Conservation (phyloP, 2,329 filamentous ascomycete species). For the Aspergillus fructus region DNA sequence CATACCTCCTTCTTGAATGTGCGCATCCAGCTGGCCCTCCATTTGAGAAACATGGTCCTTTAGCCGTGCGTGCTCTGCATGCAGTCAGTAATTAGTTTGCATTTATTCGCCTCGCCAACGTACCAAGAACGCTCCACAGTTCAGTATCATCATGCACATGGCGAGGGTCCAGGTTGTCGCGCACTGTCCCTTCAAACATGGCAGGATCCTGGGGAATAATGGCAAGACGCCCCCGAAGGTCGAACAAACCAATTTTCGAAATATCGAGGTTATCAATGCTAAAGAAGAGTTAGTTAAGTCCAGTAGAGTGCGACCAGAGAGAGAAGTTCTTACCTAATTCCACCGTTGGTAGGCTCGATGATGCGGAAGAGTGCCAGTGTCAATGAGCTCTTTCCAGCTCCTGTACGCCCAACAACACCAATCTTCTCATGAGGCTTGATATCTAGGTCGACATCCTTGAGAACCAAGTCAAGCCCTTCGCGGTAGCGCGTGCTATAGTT, state of each 20-base stretch:
- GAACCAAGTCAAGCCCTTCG: slow-evolving; percentile 81
- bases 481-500: slow-evolving; percentile 95
- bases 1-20: slow-evolving; percentile 86
- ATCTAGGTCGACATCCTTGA: slow-evolving; percentile 87
- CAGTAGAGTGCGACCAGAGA: background rate
- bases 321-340: slow-evolving; percentile 56
- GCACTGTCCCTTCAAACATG: slow-evolving; percentile 87
- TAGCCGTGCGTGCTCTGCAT: slow-evolving; percentile 81
- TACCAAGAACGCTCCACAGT: slow-evolving; percentile 91
- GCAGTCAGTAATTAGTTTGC: slow-evolving; percentile 32
- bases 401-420: slow-evolving; percentile 92
- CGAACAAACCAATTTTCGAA: slow-evolving; percentile 82
- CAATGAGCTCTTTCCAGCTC: slow-evolving; percentile 91
- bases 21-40: slow-evolving; percentile 86
- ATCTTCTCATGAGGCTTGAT: slow-evolving; percentile 98
- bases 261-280: slow-evolving; percentile 89
- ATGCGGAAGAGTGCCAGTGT: slow-evolving; percentile 93
- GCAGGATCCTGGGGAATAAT: slow-evolving; percentile 98
- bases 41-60: slow-evolving; percentile 86
- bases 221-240: slow-evolving; percentile 82
- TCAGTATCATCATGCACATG: slow-evolving; percentile 97
- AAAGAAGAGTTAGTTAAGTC: background rate
- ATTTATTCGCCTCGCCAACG: slow-evolving; percentile 38
- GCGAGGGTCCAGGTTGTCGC: slow-evolving; percentile 93
- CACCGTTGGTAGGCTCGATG: slow-evolving; percentile 80